Conservation (phyloP, 1,139 yeast genomes). For the Debaryomycetaceae sp. region DNA sequence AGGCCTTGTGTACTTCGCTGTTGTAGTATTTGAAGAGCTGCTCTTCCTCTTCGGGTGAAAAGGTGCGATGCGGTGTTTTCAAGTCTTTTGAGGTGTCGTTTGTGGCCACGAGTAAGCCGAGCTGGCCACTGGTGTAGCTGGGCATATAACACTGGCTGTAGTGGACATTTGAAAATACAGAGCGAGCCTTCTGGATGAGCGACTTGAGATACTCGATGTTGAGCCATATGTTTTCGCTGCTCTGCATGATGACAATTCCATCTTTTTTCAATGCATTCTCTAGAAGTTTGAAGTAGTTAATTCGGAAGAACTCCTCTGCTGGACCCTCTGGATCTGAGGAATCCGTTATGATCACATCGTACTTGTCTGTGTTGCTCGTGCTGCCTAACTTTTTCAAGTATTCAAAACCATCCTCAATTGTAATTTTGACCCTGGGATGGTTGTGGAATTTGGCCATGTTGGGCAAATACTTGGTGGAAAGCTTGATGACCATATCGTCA, state of each 20-base stretch:
- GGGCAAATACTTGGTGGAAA: slow-evolving; percentile 75
- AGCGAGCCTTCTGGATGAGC: slow-evolving; percentile 56
- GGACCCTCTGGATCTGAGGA: slow-evolving; percentile 99
- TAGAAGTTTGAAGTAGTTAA: slow-evolving; percentile 72
- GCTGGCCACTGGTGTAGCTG: slow-evolving; percentile 93
- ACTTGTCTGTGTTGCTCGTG: slow-evolving; percentile 32
- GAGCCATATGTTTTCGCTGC: slow-evolving; percentile 90
- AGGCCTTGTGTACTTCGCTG: slow-evolving; percentile 65
- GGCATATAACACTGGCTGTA: slow-evolving; percentile 91
- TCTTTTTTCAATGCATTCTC: slow-evolving; percentile 62
- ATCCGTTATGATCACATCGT: slow-evolving; percentile 90
- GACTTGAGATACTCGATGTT: slow-evolving; percentile 64
- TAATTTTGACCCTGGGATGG: slow-evolving; percentile 70
- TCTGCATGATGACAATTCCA: slow-evolving; percentile 89
- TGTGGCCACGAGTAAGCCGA: slow-evolving; percentile 82
- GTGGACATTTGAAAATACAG: slow-evolving; percentile 76
- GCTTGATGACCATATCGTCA: slow-evolving; percentile 78
- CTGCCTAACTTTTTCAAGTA: slow-evolving; percentile 47
- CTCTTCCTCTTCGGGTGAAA: slow-evolving; percentile 45
- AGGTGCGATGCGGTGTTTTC: slow-evolving; percentile 50
- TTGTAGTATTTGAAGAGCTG: slow-evolving; percentile 70
- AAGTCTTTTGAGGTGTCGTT: slow-evolving; percentile 54
- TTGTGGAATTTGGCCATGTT: slow-evolving; percentile 70
- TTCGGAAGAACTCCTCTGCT: slow-evolving; percentile 88
- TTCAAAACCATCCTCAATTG: slow-evolving; percentile 87